phyloP scores from a whole-genome alignment of 2,329 filamentous ascomycete genomes.

The Fusarium oligoseptatum region DNA sequence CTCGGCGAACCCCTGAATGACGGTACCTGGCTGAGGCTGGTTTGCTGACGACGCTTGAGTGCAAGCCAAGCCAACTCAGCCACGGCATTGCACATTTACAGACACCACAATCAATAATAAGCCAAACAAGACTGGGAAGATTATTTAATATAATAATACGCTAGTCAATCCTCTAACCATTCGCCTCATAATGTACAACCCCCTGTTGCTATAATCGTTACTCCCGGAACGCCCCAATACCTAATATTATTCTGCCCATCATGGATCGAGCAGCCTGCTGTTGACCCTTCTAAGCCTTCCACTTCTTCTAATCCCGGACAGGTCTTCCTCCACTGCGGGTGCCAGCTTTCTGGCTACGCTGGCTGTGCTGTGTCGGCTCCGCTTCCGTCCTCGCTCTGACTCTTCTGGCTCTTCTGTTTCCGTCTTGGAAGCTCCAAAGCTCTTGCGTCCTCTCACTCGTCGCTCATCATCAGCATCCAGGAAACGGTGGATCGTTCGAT shows the following conservation, averaged over 20 bases:
- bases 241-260: conserved; percentile 14
- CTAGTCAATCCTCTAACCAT: conserved; percentile 12
- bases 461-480: conserved; percentile 78
- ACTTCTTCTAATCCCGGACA: conserved; percentile 49
- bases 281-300: conserved; percentile 53
- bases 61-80: background rate
- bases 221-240: conserved; percentile 11
- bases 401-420: conserved; percentile 45
- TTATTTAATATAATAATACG: background rate
- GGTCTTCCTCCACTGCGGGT: conserved; percentile 36
- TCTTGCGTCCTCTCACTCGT: conserved; percentile 60
- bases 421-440: conserved; percentile 46
- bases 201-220: conserved; percentile 17
- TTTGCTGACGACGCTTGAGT: conserved; percentile 3
- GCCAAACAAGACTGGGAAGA: background rate
- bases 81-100: background rate
- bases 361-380: conserved; percentile 29
- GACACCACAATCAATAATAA: background rate
- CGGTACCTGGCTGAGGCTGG: background rate
- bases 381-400: conserved; percentile 43
- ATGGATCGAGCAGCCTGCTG: conserved; percentile 47
- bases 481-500: conserved; percentile 89
- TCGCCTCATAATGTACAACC: conserved; percentile 16
- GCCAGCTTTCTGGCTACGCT: conserved; percentile 20
- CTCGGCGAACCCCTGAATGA: background rate